Conservation (phyloP, 306 rosid genomes). For the Sophora flavescens region DNA sequence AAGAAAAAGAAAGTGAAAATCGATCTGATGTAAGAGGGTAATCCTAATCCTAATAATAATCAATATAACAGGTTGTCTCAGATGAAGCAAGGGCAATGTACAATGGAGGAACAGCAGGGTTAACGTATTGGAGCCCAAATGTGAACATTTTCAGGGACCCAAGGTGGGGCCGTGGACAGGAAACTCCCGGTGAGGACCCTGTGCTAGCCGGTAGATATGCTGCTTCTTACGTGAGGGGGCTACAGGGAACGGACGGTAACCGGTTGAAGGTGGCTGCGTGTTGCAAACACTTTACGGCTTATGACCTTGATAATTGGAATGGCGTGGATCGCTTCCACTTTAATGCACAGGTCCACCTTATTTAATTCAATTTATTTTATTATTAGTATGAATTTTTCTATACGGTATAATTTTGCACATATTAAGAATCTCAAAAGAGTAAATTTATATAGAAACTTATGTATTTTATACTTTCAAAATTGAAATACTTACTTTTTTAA, state of each 20-base stretch:
- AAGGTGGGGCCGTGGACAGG: constrained; percentile 97
- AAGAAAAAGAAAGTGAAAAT: background rate
- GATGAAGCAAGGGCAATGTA: constrained; percentile 98
- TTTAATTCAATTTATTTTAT: background rate
- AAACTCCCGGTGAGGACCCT: constrained; percentile 99
- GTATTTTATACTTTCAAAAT: too few species aligned
- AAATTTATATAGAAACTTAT: too few species aligned
- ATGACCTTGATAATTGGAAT: constrained; percentile 91
- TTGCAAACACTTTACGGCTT: constrained; percentile 90
- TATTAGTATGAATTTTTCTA: too few species aligned
- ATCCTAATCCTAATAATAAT: background rate
- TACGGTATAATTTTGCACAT: too few species aligned
- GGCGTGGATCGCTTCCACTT: constrained; percentile 93
- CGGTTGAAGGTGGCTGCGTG: constrained; percentile 92
- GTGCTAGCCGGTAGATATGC: constrained; percentile 77
- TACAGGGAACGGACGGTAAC: constrained; percentile 74
- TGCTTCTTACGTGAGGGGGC: constrained; percentile 73
- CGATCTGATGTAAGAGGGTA: background rate
- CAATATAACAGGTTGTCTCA: constrained; percentile 70
- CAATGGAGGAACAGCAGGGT: constrained; percentile 83
- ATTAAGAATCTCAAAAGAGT: too few species aligned
- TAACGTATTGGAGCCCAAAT: constrained; percentile 94
- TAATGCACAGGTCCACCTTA: constrained; percentile 68
- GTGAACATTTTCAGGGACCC: constrained; percentile 90
- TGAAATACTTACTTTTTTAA: background rate